Base-by-base conservation (phyloP, 352 stramenopile species). In the Phytophthora hybrid region DNA sequence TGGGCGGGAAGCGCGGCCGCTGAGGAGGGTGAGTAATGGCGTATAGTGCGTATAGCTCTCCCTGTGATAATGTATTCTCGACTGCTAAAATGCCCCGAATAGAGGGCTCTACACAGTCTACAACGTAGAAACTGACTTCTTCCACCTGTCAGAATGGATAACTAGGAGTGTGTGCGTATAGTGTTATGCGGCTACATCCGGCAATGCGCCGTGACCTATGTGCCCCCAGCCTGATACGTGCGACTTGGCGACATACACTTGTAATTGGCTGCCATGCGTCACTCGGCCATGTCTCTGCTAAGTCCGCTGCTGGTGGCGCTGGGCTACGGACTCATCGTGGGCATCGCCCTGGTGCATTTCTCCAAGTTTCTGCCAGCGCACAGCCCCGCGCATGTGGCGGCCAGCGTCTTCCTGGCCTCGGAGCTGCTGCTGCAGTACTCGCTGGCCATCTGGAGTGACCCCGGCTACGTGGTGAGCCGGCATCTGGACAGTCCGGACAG, bases 371-470 rank as follows among this genome's bases (percentile, higher is more conserved):
- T 83, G 31, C 73, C 78, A 4, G 13, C 31, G 5, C 53, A 59
- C 4, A 72, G 63, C 13, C 23, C 49, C 1, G 9, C 13, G 0
- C 72, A 82, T 19, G 63, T 51, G 8, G 18, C 70, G 5, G 8
- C 61, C 14, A 85, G 78, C 67, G 34, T 74, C 47, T 83, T 85
- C 39, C 54, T 85, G 39, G 58, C 78, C 26, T 46, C 55, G 23
- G 73, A 85, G 70, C 51, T 85, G 59, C 70, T 85, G 56, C 34
- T 79, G 46, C 78, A 82, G 60, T 85, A 82, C 76, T 81, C 78
- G 49, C 66, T 85, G 39, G 76, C 78, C 19, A 74, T 83, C 41
- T 83, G 73, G 65, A 74, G 73, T n/a, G 66, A 85, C 58, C 78
- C 78, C 21, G 78, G 78, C 59, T 78, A 73, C 76, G 76, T 85